These are phyloP conservation scores for Agaricus blazei DNA, from an alignment of 768 basidiomycete species.

Conservation along the genomic window DNA sequence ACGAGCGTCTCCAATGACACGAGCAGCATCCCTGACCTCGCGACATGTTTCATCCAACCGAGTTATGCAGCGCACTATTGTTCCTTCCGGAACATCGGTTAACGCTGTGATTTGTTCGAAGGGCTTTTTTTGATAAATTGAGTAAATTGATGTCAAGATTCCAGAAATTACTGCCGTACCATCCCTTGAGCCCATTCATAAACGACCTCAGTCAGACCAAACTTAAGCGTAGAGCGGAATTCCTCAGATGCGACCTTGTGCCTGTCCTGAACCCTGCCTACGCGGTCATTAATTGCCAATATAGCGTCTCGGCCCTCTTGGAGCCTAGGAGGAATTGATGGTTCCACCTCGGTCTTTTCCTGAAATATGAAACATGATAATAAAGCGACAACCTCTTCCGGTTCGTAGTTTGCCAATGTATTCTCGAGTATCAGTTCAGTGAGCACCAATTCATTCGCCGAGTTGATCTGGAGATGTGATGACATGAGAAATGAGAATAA, in stretches of 20 bases:
- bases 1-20: conserved; percentile 94
- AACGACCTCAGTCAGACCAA: conserved; percentile 91
- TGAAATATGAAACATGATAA: conserved; percentile 98
- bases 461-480: conserved; percentile 73
- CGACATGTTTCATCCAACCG: conserved; percentile 95
- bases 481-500: neutral
- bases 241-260: conserved; percentile 78
- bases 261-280: conserved; percentile 74
- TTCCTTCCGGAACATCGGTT: conserved; percentile 95
- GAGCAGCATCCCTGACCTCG: conserved; percentile 94
- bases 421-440: conserved; percentile 98
- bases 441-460: conserved; percentile 92
- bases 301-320: conserved; percentile 79
- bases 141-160: neutral
- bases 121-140: conserved; percentile 46
- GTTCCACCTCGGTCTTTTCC: conserved; percentile 92
- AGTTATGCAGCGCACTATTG: conserved; percentile 94
- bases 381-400: conserved; percentile 94
- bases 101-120: conserved; percentile 91
- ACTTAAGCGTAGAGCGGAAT: conserved; percentile 76
- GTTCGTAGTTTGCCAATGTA: conserved; percentile 82
- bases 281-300: conserved; percentile 67
- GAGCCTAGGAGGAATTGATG: conserved; percentile 72
- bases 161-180: conserved; percentile 43
- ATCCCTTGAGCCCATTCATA: conserved; percentile 99